A percentile compares a stretch with the other conserved stretches of the same genome.
phyloP scores from a whole-genome alignment of 352 stramenopile species.

The Aphanomyces cochlioides region DNA sequence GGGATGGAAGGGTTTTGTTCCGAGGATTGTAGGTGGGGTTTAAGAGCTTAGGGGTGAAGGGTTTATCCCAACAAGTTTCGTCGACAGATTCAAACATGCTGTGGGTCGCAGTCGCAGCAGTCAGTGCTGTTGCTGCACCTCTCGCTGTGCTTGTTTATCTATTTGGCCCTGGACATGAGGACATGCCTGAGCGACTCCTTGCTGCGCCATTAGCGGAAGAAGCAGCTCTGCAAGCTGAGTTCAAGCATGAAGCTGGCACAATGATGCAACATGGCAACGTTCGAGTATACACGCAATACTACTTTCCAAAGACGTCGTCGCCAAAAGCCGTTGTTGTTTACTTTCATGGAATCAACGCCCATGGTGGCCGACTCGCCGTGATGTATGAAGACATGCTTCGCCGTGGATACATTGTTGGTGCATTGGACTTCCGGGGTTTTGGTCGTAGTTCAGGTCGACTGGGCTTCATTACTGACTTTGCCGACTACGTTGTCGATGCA shows the following conservation, averaged over 20 bases:
- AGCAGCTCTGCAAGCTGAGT: conserved; percentile 3
- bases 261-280: neutral
- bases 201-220: conserved; percentile 2
- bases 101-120: neutral
- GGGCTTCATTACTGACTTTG: conserved; percentile 66
- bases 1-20: neutral
- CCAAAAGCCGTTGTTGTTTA: conserved; percentile 54
- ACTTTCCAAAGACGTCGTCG: neutral
- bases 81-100: neutral
- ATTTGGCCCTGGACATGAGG: conserved; percentile 22
- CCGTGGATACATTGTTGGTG: conserved; percentile 60
- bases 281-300: conserved; percentile 25
- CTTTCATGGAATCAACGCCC: conserved; percentile 68
- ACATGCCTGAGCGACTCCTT: neutral
- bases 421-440: conserved; percentile 70
- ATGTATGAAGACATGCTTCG: conserved; percentile 70
- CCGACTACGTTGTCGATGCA: conserved; percentile 55
- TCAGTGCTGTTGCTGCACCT: neutral
- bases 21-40: neutral
- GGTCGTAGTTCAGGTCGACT: conserved; percentile 66
- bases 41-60: neutral
- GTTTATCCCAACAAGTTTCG: neutral
- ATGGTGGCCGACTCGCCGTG: conserved; percentile 64
- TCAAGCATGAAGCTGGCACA: conserved; percentile 3
- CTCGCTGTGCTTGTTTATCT: neutral